phyloP scores from a whole-genome alignment of 768 basidiomycete genomes.

The Lentinula raphanica region DNA sequence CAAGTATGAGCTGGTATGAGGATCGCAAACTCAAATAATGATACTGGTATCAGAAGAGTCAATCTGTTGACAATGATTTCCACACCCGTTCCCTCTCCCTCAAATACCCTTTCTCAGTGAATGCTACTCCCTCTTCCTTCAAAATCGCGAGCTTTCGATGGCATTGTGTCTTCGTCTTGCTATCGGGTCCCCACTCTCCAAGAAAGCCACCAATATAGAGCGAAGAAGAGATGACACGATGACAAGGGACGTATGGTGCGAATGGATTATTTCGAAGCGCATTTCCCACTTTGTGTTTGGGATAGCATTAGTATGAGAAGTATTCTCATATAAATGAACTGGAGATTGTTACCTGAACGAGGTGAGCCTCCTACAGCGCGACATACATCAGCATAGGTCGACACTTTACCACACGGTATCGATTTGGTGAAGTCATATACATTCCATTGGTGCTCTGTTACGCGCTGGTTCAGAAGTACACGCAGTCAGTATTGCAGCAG shows the following conservation, averaged over 20 bases:
- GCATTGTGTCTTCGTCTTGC: constrained; percentile 35
- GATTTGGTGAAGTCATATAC: constrained; percentile 50
- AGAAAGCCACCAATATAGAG: constrained; percentile 58
- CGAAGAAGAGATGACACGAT: constrained; percentile 61
- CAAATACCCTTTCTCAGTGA: constrained; percentile 41
- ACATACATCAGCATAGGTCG: constrained; percentile 53
- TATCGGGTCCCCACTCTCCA: constrained; percentile 53
- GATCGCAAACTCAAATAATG: no score
- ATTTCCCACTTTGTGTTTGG: constrained; percentile 43
- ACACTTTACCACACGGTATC: constrained; percentile 48
- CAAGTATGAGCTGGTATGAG: no score
- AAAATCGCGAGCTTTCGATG: constrained; percentile 47
- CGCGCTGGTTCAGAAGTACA: constrained; percentile 25
- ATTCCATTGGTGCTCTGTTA: constrained; percentile 53
- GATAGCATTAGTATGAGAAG: not conserved
- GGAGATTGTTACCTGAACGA: constrained; percentile 47
- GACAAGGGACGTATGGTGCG: constrained; percentile 63
- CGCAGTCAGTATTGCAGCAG: not conserved
- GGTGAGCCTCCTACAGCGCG: constrained; percentile 53
- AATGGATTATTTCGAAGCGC: constrained; percentile 65
- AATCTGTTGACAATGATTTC: not conserved
- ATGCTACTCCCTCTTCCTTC: constrained; percentile 46
- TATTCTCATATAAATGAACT: no score
- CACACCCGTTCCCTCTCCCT: constrained; percentile 8
- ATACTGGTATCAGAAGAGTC: no score